These are phyloP conservation scores for Penicillium verhagenii DNA, from an alignment of 495 filamentous ascomycete species.

Conservation along the genomic window DNA sequence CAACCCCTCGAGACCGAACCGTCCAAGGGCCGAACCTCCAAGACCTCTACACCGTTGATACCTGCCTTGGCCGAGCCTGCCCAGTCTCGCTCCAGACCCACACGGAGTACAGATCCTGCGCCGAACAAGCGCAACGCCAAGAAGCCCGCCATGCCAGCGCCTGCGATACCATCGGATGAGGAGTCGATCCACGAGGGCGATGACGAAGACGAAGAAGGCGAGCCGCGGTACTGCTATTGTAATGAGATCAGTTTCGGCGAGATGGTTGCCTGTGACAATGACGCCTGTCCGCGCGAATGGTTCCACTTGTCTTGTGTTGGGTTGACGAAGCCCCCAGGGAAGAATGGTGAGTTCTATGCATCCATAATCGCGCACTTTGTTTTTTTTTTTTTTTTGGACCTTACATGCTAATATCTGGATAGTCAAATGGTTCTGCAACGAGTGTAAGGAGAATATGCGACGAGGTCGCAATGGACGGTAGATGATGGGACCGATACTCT, in stretches of 20 bases:
- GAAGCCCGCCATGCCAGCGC: conserved; percentile 45
- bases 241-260: conserved; percentile 91
- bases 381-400: conserved; percentile 6
- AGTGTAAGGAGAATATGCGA: conserved; percentile 74
- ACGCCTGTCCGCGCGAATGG: conserved; percentile 86
- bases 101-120: conserved; percentile 40
- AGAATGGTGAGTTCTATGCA: conserved; percentile 66
- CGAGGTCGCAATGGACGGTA: conserved; percentile 46
- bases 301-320: conserved; percentile 95
- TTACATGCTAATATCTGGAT: conserved; percentile 26
- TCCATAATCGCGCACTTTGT: neutral
- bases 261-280: conserved; percentile 97
- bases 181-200: conserved; percentile 59
- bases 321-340: conserved; percentile 77
- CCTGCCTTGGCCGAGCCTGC: conserved; percentile 38
- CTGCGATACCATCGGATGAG: conserved; percentile 41
- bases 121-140: conserved; percentile 64
- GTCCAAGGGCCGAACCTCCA: conserved; percentile 47
- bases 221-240: conserved; percentile 91
- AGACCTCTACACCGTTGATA: conserved; percentile 57
- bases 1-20: conserved; percentile 29
- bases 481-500: neutral
- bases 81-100: conserved; percentile 37
- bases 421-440: conserved; percentile 92
- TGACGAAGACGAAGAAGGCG: conserved; percentile 72